Percentiles rank a stretch among this genome's conserved stretches.
Evolutionary conservation across 2,329 filamentous ascomycete species (phyloP).

Genomic region (Diaporthe vaccinii): DNA sequence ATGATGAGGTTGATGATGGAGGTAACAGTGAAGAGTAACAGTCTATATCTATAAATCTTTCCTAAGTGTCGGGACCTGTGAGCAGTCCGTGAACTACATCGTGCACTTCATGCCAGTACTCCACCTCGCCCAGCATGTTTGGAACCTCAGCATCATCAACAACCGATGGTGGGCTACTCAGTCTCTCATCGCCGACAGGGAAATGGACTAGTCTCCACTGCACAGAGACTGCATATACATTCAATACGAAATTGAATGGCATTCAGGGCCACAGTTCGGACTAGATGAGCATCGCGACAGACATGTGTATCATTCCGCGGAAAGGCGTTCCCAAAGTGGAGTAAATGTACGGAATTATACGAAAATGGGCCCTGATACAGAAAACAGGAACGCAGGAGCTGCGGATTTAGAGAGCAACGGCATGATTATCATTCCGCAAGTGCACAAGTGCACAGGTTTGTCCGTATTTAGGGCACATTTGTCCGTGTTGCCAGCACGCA

Average conservation of each 20-base stretch:
- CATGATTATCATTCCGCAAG: neutral
- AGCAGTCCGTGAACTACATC: neutral
- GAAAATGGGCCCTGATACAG: neutral
- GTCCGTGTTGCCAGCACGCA: no score
- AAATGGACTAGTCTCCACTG: neutral
- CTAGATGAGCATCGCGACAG: neutral
- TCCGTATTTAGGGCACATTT: neutral
- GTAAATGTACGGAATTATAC: neutral
- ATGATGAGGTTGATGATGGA: neutral
- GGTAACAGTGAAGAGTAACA: neutral
- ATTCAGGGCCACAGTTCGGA: neutral
- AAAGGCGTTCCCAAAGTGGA: neutral
- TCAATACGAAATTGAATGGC: neutral
- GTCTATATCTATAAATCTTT: neutral
- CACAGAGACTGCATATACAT: neutral
- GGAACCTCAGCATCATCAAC: neutral
- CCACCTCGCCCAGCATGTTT: neutral
- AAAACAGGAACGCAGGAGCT: neutral
- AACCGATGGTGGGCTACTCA: neutral
- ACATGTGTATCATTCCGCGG: neutral
- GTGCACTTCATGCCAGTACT: neutral
- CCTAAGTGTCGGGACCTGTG: neutral
- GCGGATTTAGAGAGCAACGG: neutral
- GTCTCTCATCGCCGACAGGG: no score
- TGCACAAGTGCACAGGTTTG: neutral